phyloP scores from a whole-genome alignment of 2,329 filamentous ascomycete species.

The Colletotrichum lini region DNA sequence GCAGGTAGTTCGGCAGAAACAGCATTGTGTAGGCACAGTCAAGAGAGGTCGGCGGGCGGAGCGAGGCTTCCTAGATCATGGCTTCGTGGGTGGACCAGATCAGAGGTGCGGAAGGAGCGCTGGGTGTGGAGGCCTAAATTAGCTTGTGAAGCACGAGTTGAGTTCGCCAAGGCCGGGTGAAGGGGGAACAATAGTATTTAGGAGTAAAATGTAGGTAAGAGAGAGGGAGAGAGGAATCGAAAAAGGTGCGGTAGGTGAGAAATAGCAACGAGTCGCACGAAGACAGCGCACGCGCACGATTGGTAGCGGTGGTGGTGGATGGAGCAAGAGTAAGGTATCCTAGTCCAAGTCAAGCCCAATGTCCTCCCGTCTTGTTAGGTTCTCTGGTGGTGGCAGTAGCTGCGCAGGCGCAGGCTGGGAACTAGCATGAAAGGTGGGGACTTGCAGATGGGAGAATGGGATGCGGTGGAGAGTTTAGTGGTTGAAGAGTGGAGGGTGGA shows the following conservation, averaged over 20 bases:
- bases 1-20: constrained; percentile 44
- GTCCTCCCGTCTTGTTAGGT: not conserved
- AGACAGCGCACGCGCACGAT: constrained; percentile 23
- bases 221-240: constrained; percentile 8
- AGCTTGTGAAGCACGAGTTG: constrained; percentile 37
- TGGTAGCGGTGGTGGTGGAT: constrained; percentile 27
- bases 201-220: not conserved
- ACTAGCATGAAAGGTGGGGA: constrained; percentile 12
- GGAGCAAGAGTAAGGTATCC: constrained; percentile 12
- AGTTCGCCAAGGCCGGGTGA: constrained; percentile 37
- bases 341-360: constrained; percentile 15
- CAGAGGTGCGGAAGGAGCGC: constrained; percentile 27
- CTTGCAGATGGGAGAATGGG: constrained; percentile 4
- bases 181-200: constrained; percentile 7
- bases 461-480: too few relatives aligned
- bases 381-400: constrained; percentile 15
- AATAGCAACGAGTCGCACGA: constrained; percentile 22
- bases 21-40: constrained; percentile 46
- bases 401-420: constrained; percentile 7
- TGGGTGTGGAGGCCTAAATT: constrained; percentile 28
- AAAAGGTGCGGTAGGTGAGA: constrained; percentile 21
- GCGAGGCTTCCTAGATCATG: constrained; percentile 44
- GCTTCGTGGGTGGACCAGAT: constrained; percentile 36
- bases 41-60: constrained; percentile 17
- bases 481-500: constrained; percentile 8